A percentile compares a stretch with the other conserved stretches of the same genome.
Evolutionary conservation across 805 yeast species (phyloP).

Genomic region (Kodamaea kaohsiungensis): DNA sequence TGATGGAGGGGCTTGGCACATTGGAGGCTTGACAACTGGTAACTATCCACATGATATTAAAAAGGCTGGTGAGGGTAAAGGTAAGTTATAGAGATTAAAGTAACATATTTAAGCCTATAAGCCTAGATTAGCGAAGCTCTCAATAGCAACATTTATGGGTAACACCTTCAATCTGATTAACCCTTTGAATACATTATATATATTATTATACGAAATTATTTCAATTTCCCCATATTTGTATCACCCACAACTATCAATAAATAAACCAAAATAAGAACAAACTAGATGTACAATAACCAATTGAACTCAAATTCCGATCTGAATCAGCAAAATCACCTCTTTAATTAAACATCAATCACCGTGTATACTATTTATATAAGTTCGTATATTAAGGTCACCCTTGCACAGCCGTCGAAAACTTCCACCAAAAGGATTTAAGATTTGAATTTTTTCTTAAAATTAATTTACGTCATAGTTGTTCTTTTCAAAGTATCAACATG

Average conservation of each 20-base stretch:
- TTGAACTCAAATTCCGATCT: not conserved
- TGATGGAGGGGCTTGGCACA: constrained; percentile 91
- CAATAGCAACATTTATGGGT: too few species aligned
- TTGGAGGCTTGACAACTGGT: constrained; percentile 3
- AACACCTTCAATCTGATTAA: too few species aligned
- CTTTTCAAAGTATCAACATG: constrained; percentile 12
- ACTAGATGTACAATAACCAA: not conserved
- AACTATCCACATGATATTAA: not conserved
- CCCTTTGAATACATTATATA: too few species aligned
- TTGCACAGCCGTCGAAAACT: not conserved
- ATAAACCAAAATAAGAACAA: not conserved
- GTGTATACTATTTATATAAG: not conserved
- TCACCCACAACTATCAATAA: not conserved
- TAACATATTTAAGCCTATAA: too few species aligned
- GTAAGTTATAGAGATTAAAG: not conserved
- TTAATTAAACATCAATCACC: not conserved
- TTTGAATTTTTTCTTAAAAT: not conserved
- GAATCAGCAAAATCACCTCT: not conserved
- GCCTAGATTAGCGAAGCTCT: too few species aligned
- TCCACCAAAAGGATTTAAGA: not conserved
- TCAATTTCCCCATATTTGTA: not conserved
- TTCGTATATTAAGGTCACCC: not conserved
- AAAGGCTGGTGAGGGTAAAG: not conserved
- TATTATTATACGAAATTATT: too few species aligned
- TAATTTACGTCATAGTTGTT: not conserved